Evolutionary conservation across 108 stramenopile genomes (phyloP).

Genomic region (Conticribra guillardii): DNA sequence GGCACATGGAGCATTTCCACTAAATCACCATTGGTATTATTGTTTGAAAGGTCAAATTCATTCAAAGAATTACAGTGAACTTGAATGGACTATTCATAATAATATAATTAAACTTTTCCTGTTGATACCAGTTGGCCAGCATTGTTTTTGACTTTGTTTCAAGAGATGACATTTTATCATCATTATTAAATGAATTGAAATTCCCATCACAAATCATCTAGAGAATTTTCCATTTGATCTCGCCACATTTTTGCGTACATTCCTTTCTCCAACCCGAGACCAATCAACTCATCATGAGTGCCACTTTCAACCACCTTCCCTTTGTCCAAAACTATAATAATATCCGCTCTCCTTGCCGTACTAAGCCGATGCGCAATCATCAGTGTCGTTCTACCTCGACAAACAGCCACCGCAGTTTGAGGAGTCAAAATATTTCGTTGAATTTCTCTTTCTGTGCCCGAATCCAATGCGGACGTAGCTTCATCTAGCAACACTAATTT

Average conservation of each 20-base stretch:
- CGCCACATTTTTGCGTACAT: constrained; percentile 54
- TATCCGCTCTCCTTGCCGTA: constrained; percentile 68
- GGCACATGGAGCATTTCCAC: too few species aligned
- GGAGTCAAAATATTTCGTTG: constrained; percentile 42
- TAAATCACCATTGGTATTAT: too few species aligned
- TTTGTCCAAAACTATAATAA: constrained; percentile 65
- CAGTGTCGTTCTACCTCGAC: constrained; percentile 59
- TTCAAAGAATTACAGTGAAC: too few species aligned
- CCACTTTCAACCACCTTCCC: constrained; percentile 48
- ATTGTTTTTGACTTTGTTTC: too few species aligned
- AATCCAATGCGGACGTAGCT: constrained; percentile 85
- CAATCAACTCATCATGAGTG: constrained; percentile 55
- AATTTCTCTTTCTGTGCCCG: constrained; percentile 64
- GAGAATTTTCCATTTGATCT: constrained; percentile 41
- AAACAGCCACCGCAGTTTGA: constrained; percentile 41
- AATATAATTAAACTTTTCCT: too few species aligned
- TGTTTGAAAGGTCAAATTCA: too few species aligned
- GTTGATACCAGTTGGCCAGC: too few species aligned
- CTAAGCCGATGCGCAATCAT: constrained; percentile 84
- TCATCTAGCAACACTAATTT: constrained; percentile 75
- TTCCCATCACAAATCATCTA: constrained; percentile 38
- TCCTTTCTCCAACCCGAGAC: constrained; percentile 20
- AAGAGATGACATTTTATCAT: too few species aligned
- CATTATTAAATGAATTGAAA: too few species aligned
- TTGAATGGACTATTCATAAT: too few species aligned